A percentile compares a stretch with the other conserved stretches of the same genome.
Conservation (phyloP, 2,329 filamentous ascomycete species). For the Cytospora chrysosperma region DNA sequence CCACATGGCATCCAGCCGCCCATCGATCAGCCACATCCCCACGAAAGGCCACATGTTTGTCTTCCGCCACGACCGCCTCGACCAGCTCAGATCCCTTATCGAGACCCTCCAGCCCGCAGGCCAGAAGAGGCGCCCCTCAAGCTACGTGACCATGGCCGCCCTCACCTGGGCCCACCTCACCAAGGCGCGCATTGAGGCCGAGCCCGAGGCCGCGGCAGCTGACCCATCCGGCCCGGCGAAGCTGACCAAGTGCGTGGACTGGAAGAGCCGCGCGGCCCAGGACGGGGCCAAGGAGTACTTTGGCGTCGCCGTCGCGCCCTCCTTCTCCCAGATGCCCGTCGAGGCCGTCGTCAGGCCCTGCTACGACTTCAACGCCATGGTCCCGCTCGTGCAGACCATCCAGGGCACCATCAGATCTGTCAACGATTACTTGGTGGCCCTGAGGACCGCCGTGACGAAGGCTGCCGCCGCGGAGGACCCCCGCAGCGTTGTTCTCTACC, state of each 20-base stretch:
- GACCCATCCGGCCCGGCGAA: conserved; percentile 30
- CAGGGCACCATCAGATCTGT: conserved; percentile 35
- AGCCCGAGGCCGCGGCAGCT: conserved; percentile 3
- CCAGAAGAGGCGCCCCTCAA: conserved; percentile 32
- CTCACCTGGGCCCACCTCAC: conserved; percentile 42
- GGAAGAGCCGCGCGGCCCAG: conserved; percentile 38
- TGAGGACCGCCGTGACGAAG: conserved; percentile 39
- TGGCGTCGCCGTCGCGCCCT: conserved; percentile 44
- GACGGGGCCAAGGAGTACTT: conserved; percentile 36
- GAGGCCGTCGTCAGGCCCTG: conserved; percentile 30
- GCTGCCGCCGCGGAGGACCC: conserved; percentile 36
- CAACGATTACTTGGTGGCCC: conserved; percentile 41
- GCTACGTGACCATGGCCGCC: conserved; percentile 41
- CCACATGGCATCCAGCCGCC: conserved; percentile 30
- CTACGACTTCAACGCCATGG: conserved; percentile 17
- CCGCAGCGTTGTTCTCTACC: conserved; percentile 39
- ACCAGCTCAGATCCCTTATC: conserved; percentile 33
- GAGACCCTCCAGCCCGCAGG: conserved; percentile 1
- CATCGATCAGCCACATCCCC: conserved; percentile 32
- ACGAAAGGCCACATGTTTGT: conserved; percentile 44
- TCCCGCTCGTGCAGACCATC: conserved; percentile 17
- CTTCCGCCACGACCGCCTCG: conserved; percentile 36
- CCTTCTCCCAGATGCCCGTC: conserved; percentile 34
- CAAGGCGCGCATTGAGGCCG: conserved; percentile 32
- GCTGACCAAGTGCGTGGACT: conserved; percentile 42